phyloP scores from a whole-genome alignment of 371 early-diverging fungal genomes.

The Mortierella sp. region DNA sequence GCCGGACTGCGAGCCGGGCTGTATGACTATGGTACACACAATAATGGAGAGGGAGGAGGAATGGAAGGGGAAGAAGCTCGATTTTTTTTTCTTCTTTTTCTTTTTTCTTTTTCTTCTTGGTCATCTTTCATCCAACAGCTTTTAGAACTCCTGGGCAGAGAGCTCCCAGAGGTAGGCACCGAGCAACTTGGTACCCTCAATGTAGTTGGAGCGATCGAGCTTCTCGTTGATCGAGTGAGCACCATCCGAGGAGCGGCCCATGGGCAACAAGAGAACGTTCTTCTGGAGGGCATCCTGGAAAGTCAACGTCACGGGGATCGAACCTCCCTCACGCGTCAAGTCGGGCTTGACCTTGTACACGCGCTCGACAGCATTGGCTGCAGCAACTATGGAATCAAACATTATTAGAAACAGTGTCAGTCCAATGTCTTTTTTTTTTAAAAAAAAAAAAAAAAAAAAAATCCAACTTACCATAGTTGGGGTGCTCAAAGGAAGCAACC shows the following conservation, averaged over 20 bases:
- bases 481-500: constrained; percentile 91
- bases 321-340: constrained; percentile 96
- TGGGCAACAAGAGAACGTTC: constrained; percentile 92
- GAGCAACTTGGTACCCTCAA: constrained; percentile 93
- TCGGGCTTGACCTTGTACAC: constrained; percentile 94
- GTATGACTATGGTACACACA: neutral
- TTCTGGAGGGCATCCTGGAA: constrained; percentile 95
- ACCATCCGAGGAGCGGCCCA: constrained; percentile 86
- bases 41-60: neutral
- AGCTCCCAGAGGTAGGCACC: constrained; percentile 92
- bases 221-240: constrained; percentile 99
- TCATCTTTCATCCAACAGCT: too few relatives aligned
- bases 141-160: constrained; percentile 56
- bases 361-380: constrained; percentile 86
- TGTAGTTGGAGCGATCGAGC: constrained; percentile 91
- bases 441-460: constrained; percentile 2
- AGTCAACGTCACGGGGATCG: constrained; percentile 97
- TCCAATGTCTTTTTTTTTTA: too few relatives aligned
- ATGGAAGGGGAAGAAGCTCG: neutral
- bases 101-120: neutral
- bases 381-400: constrained; percentile 71
- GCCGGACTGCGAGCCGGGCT: too few relatives aligned
- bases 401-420: constrained; percentile 7
- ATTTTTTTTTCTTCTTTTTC: neutral
- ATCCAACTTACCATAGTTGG: constrained; percentile 80